Conservation (phyloP, 495 filamentous ascomycete genomes). For the Margaritispora aquatica region DNA sequence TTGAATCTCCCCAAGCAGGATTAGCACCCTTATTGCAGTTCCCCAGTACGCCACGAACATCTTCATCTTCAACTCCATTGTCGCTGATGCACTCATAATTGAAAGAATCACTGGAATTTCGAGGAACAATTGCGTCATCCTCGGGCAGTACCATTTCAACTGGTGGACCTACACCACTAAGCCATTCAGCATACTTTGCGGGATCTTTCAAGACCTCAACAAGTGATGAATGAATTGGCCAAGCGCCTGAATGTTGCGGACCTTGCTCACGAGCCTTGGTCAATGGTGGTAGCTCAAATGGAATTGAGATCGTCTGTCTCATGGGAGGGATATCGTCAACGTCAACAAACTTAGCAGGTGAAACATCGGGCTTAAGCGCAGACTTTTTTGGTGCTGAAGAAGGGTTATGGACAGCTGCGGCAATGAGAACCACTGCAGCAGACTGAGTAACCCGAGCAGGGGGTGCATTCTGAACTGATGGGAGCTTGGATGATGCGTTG, state of each 20-base stretch:
- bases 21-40: background rate
- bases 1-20: conserved; percentile 14
- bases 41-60: conserved; percentile 16
- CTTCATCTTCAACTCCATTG: conserved; percentile 14
- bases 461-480: too few relatives aligned
- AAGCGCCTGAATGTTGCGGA: background rate
- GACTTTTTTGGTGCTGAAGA: background rate
- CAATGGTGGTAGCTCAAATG: background rate
- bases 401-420: background rate
- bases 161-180: too few relatives aligned
- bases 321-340: background rate
- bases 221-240: background rate
- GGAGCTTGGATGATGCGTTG: background rate
- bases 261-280: background rate
- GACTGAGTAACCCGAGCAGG: too few relatives aligned
- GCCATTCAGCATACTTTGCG: background rate
- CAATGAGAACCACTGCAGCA: background rate
- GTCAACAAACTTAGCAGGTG: background rate
- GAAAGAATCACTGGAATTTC: background rate
- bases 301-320: background rate
- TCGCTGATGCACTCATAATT: conserved; percentile 16
- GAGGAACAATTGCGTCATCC: too few relatives aligned
- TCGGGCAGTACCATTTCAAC: too few relatives aligned
- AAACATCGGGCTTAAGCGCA: background rate
- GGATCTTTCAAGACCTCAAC: background rate